These are phyloP conservation scores for Starmerella powellii DNA, from an alignment of 805 yeast genomes.

Conservation along the genomic window DNA sequence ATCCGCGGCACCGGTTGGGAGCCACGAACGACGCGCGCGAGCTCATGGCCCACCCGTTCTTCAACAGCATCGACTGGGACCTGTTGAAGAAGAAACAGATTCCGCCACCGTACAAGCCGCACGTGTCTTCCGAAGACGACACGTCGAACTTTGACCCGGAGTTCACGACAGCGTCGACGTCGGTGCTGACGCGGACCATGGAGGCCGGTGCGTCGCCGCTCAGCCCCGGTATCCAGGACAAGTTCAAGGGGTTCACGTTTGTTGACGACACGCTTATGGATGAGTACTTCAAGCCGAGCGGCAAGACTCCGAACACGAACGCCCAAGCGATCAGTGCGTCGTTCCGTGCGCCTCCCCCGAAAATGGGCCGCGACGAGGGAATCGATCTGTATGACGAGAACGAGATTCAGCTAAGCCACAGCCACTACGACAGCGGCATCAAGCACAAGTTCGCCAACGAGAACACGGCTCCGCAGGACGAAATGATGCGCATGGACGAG, in stretches of 20 bases:
- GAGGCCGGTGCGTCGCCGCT: constrained; percentile 52
- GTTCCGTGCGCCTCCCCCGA: constrained; percentile 20
- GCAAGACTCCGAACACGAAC: constrained; percentile 3
- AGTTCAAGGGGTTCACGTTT: constrained; percentile 92
- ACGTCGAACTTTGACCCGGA: constrained; percentile 97
- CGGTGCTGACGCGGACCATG: constrained; percentile 47
- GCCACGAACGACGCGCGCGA: constrained; percentile 87
- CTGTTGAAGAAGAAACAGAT: constrained; percentile 62
- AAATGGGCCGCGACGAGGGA: constrained; percentile 26
- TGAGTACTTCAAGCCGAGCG: constrained; percentile 46
- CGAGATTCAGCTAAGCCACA: constrained; percentile 28
- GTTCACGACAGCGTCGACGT: constrained; percentile 83
- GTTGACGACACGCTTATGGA: constrained; percentile 90
- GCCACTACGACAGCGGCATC: constrained; percentile 26
- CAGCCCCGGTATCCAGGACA: constrained; percentile 90
- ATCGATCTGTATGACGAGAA: constrained; percentile 30
- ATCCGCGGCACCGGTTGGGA: constrained; percentile 91
- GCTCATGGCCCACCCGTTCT: constrained; percentile 82
- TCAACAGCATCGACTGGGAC: constrained; percentile 85
- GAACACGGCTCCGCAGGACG: constrained; percentile 3
- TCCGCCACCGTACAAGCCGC: constrained; percentile 96
- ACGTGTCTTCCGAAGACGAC: constrained; percentile 77
- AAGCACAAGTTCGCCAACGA: constrained; percentile 22
- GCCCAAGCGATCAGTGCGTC: constrained; percentile 11
- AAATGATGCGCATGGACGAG: constrained; percentile 16